These are phyloP conservation scores for Rasamsonia emersonii DNA, from an alignment of 2,329 filamentous ascomycete genomes.

Conservation along the genomic window DNA sequence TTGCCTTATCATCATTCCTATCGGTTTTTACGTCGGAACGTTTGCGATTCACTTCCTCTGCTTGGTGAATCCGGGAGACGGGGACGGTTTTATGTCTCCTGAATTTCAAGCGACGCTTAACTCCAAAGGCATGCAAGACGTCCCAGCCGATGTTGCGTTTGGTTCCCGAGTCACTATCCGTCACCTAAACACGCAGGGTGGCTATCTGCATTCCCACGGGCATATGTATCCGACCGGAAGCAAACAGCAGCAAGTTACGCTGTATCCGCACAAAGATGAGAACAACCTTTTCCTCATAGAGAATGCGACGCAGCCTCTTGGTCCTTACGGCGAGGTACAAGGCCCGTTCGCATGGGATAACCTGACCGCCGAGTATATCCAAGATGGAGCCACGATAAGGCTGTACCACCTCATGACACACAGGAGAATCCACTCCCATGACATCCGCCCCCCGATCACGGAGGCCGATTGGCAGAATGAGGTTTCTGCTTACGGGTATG, in stretches of 20 bases:
- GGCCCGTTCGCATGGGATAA: slow-evolving; percentile 80
- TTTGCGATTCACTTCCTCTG: slow-evolving; percentile 95
- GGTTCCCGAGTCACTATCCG: slow-evolving; percentile 80
- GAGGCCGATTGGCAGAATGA: slow-evolving; percentile 94
- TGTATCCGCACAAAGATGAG: slow-evolving; percentile 98
- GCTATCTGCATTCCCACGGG: slow-evolving; percentile 91
- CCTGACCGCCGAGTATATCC: slow-evolving; percentile 59
- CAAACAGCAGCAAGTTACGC: slow-evolving; percentile 96
- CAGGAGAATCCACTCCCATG: slow-evolving; percentile 86
- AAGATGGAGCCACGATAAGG: slow-evolving; percentile 70
- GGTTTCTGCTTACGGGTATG: slow-evolving; percentile 93
- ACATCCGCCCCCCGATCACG: slow-evolving; percentile 76
- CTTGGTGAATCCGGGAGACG: slow-evolving; percentile 88
- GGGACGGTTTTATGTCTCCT: slow-evolving; percentile 98
- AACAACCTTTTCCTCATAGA: slow-evolving; percentile 94
- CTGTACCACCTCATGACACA: slow-evolving; percentile 78
- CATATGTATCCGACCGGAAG: slow-evolving; percentile 97
- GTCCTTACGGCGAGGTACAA: slow-evolving; percentile 65
- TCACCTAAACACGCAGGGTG: slow-evolving; percentile 94
- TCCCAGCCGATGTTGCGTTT: slow-evolving; percentile 82
- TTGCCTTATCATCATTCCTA: slow-evolving; percentile 81
- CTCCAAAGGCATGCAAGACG: slow-evolving; percentile 91
- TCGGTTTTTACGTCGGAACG: slow-evolving; percentile 91
- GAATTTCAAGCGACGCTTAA: slow-evolving; percentile 98
- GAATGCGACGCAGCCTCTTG: slow-evolving; percentile 89